Percentiles rank a stretch among this genome's conserved stretches.
phyloP scores from a whole-genome alignment of 352 stramenopile species.

The Phytophthora constricta region DNA sequence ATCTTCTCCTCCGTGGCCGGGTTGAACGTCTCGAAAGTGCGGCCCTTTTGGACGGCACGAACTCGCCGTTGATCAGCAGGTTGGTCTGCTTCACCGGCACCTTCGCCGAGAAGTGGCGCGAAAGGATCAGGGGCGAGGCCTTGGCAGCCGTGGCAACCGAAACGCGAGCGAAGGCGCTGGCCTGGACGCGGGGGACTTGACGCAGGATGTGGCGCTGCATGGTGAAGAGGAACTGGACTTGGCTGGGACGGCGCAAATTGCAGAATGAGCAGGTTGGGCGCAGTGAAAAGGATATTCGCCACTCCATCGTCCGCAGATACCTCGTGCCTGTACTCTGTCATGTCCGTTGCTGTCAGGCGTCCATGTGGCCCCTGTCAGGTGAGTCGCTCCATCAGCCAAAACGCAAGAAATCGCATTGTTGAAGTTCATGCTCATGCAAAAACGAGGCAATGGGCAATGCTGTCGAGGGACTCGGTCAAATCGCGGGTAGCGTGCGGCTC shows the following conservation, averaged over 20 bases:
- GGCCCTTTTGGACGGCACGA: conserved; percentile 69
- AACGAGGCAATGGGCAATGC: background rate
- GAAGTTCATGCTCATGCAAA: background rate
- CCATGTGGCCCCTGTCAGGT: too few species aligned
- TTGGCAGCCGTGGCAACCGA: conserved; percentile 12
- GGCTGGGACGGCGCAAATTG: conserved; percentile 22
- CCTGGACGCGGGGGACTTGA: conserved; percentile 32
- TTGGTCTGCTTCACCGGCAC: conserved; percentile 66
- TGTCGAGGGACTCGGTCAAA: background rate
- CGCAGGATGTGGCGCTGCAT: conserved; percentile 51
- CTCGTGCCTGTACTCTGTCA: background rate
- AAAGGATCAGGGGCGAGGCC: conserved; percentile 21
- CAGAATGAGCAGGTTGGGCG: conserved; percentile 14
- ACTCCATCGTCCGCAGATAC: background rate
- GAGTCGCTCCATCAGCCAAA: background rate
- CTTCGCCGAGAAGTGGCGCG: conserved; percentile 43
- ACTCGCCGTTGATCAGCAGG: conserved; percentile 88
- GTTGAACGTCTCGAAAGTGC: conserved; percentile 83
- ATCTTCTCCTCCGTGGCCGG: conserved; percentile 82
- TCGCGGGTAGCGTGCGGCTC: background rate
- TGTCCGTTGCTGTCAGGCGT: background rate
- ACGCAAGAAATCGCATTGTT: background rate
- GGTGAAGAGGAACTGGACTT: background rate
- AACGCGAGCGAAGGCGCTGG: conserved; percentile 6
- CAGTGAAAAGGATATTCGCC: background rate